Evolutionary conservation across 805 yeast genomes (phyloP).

Genomic region (Wickerhamiella domercqiae): DNA sequence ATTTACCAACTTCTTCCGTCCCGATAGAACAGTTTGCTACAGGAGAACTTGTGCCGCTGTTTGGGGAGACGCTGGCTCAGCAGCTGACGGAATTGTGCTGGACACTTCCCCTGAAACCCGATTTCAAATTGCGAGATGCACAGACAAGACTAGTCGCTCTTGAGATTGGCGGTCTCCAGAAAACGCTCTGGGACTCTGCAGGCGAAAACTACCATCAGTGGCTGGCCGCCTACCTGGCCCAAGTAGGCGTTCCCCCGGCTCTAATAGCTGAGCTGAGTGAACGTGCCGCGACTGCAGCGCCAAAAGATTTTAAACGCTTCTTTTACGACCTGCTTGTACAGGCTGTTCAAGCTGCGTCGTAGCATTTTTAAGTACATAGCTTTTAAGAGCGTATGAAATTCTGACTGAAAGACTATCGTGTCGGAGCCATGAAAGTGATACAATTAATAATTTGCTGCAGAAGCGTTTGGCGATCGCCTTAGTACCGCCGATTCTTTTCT

Average conservation of each 20-base stretch:
- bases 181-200: conserved; percentile 39
- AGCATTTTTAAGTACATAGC: too few relatives aligned
- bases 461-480: too few relatives aligned
- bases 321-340: conserved; percentile 12
- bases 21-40: conserved; percentile 31
- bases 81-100: conserved; percentile 53
- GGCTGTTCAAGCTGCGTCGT: neutral
- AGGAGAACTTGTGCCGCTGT: conserved; percentile 46
- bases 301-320: conserved; percentile 17
- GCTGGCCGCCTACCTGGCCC: conserved; percentile 12
- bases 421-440: too few relatives aligned
- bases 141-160: conserved; percentile 58
- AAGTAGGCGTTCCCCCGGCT: conserved; percentile 13
- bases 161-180: conserved; percentile 59
- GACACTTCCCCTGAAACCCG: conserved; percentile 64
- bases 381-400: too few relatives aligned
- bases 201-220: conserved; percentile 21
- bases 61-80: conserved; percentile 43
- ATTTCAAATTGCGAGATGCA: conserved; percentile 60
- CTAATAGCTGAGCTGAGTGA: conserved; percentile 12
- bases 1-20: conserved; percentile 52
- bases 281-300: conserved; percentile 7
- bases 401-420: too few relatives aligned
- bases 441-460: too few relatives aligned
- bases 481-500: too few relatives aligned